phyloP scores from a whole-genome alignment of 352 stramenopile genomes.

The Phytophthora fragariaefolia region DNA sequence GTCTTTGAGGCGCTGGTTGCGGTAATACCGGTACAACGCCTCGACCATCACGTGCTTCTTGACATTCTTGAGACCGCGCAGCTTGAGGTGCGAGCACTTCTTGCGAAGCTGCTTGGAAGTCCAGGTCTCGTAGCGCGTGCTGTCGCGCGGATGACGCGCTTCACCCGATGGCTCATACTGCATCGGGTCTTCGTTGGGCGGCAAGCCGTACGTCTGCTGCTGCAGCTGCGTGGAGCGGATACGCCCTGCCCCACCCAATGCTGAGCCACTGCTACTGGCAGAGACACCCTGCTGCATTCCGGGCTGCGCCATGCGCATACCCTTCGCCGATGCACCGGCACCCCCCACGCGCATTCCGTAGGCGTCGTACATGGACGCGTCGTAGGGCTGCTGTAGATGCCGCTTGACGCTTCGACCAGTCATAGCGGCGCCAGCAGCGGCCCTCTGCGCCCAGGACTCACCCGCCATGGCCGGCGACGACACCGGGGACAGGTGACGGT shows the following conservation, averaged over 20 bases:
- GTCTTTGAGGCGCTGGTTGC: slow-evolving; percentile 65
- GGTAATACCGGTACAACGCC: slow-evolving; percentile 80
- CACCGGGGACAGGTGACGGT: slow-evolving; percentile 32
- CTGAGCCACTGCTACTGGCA: background rate
- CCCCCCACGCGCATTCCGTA: slow-evolving; percentile 1
- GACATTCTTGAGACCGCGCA: slow-evolving; percentile 83
- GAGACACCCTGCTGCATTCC: slow-evolving; percentile 1
- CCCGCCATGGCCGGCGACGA: slow-evolving; percentile 42
- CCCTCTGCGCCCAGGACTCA: slow-evolving; percentile 27
- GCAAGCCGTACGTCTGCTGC: slow-evolving; percentile 28
- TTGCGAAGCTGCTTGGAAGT: slow-evolving; percentile 85
- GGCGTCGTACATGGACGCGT: slow-evolving; percentile 23
- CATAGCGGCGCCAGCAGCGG: background rate
- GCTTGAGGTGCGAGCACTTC: slow-evolving; percentile 83
- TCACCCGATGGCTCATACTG: slow-evolving; percentile 49
- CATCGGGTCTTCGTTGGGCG: slow-evolving; percentile 45
- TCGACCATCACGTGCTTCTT: slow-evolving; percentile 91
- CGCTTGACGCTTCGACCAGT: slow-evolving; percentile 46
- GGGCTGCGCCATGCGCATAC: background rate
- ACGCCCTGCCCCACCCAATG: background rate
- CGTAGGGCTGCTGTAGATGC: slow-evolving; percentile 42
- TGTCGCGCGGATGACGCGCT: slow-evolving; percentile 64
- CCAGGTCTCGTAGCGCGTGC: slow-evolving; percentile 79
- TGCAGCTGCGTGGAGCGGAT: slow-evolving; percentile 18
- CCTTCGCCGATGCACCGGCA: background rate